phyloP scores from a whole-genome alignment of 73 alveolate genomes.

The Paraurostyla sp. region DNA sequence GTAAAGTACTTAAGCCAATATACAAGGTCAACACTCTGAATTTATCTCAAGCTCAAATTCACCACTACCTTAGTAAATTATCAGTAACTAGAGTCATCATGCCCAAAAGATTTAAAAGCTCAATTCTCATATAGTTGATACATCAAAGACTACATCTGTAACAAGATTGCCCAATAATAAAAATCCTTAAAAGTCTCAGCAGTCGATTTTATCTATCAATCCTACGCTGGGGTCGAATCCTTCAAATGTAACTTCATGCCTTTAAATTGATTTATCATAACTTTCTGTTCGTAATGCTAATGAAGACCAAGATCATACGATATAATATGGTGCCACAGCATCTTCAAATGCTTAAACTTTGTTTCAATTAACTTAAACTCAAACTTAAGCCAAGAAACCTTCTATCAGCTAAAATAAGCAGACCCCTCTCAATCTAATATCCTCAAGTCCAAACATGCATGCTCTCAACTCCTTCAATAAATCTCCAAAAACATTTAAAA shows the following conservation, averaged over 20 bases:
- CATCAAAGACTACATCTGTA: neutral
- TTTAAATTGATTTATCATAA: conserved; percentile 30
- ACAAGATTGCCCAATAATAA: neutral
- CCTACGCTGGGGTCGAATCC: neutral
- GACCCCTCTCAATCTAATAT: neutral
- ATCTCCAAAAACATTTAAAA: conserved; percentile 21
- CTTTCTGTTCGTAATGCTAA: neutral
- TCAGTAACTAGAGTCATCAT: neutral
- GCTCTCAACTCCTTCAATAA: no score
- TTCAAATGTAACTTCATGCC: conserved; percentile 16
- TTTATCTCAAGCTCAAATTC: conserved; percentile 44
- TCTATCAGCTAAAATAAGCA: neutral
- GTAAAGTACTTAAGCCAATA: neutral
- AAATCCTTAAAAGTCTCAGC: neutral
- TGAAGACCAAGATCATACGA: no score
- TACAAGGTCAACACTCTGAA: neutral
- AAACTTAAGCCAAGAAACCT: neutral
- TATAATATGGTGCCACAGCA: no score
- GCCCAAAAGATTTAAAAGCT: neutral
- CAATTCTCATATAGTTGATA: neutral
- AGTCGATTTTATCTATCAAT: neutral
- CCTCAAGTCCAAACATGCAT: conserved; percentile 22
- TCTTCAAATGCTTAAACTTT: neutral
- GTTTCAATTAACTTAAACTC: neutral
- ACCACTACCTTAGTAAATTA: neutral